phyloP scores from a whole-genome alignment of 805 yeast species.

The Metschnikowia drakensbergensis region DNA sequence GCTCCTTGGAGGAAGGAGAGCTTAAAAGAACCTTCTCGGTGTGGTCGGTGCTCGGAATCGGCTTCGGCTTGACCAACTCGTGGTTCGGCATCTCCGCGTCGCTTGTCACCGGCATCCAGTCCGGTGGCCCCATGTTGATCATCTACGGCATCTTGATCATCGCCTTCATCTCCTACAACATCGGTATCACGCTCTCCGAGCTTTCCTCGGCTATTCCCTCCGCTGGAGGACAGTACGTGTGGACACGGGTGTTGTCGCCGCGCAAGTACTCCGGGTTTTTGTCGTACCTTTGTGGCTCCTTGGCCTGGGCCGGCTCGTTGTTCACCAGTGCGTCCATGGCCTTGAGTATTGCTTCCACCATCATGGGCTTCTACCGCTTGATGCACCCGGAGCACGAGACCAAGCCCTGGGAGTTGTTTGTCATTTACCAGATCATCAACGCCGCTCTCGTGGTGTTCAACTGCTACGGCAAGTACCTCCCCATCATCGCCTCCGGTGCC shows the following conservation, averaged over 20 bases:
- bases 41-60: constrained; percentile 38
- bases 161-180: constrained; percentile 32
- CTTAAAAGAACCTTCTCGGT: constrained; percentile 36
- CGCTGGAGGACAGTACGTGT: constrained; percentile 43
- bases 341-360: constrained; percentile 29
- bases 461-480: constrained; percentile 35
- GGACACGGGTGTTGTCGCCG: constrained; percentile 41
- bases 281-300: constrained; percentile 38
- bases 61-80: constrained; percentile 41
- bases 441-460: constrained; percentile 31
- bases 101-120: constrained; percentile 38
- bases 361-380: constrained; percentile 38
- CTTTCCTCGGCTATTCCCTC: constrained; percentile 38
- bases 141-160: constrained; percentile 41
- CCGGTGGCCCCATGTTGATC: constrained; percentile 41
- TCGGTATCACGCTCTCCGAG: constrained; percentile 39
- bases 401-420: constrained; percentile 35
- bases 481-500: constrained; percentile 32
- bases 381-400: constrained; percentile 32
- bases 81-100: constrained; percentile 43
- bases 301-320: constrained; percentile 42
- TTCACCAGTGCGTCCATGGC: constrained; percentile 42
- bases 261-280: constrained; percentile 33
- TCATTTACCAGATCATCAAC: constrained; percentile 35
- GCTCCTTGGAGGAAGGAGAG: constrained; percentile 18